phyloP scores from a whole-genome alignment of 495 filamentous ascomycete species.

The Neurospora cerealis region DNA sequence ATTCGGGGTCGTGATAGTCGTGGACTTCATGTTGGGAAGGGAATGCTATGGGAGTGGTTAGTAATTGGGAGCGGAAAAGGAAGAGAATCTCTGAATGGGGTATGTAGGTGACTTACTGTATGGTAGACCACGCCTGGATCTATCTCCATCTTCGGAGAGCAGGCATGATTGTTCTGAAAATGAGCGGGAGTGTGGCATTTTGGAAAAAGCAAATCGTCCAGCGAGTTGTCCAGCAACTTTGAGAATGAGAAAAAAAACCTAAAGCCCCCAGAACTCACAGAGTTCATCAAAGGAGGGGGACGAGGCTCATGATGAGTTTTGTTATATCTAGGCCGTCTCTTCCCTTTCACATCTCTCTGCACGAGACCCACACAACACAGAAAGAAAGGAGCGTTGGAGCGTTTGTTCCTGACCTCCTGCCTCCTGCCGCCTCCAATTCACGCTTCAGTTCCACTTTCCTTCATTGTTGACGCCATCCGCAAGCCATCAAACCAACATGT shows the following conservation, averaged over 20 bases:
- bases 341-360: neutral
- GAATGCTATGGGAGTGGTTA: neutral
- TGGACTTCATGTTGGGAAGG: neutral
- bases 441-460: neutral
- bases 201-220: neutral
- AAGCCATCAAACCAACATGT: no score
- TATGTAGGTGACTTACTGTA: neutral
- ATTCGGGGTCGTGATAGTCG: neutral
- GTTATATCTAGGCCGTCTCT: neutral
- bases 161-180: neutral
- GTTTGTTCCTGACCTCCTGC: neutral
- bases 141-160: neutral
- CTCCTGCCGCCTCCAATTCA: neutral
- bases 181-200: conserved; percentile 4
- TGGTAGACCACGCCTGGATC: neutral
- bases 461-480: neutral
- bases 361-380: neutral
- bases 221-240: neutral
- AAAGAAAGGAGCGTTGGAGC: neutral
- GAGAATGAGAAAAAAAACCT: neutral
- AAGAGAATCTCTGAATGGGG: neutral
- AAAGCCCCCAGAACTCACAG: neutral
- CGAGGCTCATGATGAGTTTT: neutral
- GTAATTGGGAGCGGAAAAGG: neutral
- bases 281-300: neutral